Conservation (phyloP, 2,329 filamentous ascomycete species). For the Aspergillus awamori region DNA sequence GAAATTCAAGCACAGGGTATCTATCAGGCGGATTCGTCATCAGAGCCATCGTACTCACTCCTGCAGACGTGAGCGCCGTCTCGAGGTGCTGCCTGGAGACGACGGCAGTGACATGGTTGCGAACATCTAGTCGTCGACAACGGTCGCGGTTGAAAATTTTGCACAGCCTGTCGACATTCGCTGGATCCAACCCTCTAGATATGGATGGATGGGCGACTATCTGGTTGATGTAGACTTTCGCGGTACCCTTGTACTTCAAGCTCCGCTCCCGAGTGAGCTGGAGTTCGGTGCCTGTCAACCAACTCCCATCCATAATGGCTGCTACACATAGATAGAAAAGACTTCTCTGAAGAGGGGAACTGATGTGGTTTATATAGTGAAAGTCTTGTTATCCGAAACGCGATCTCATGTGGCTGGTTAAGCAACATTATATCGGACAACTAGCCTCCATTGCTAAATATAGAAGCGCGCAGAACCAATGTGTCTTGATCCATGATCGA, state of each 20-base stretch:
- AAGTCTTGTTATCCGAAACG: too few species aligned
- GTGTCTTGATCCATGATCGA: too few species aligned
- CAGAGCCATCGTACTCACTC: slow-evolving; percentile 9
- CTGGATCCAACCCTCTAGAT: slow-evolving; percentile 19
- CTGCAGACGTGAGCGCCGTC: slow-evolving; percentile 5
- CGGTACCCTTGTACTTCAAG: slow-evolving; percentile 30
- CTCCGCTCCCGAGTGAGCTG: too few species aligned
- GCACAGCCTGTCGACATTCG: slow-evolving; percentile 26
- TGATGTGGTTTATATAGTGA: too few species aligned
- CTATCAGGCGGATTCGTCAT: slow-evolving; percentile 6
- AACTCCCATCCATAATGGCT: too few species aligned
- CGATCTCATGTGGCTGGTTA: too few species aligned
- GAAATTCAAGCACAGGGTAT: slow-evolving; percentile 28
- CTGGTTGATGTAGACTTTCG: slow-evolving; percentile 27
- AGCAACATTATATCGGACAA: too few species aligned
- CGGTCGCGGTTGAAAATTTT: slow-evolving; percentile 26
- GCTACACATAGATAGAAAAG: too few species aligned
- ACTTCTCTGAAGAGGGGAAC: too few species aligned
- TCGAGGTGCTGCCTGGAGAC: slow-evolving; percentile 31
- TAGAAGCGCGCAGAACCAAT: too few species aligned
- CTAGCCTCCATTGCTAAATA: too few species aligned
- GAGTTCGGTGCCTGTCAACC: too few species aligned
- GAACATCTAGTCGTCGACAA: slow-evolving; percentile 27
- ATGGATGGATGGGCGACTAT: slow-evolving; percentile 26
- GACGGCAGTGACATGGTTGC: slow-evolving; percentile 35